Base-by-base conservation (phyloP, 148 eudicot species). In the Vaccinium darrowii region DNA sequence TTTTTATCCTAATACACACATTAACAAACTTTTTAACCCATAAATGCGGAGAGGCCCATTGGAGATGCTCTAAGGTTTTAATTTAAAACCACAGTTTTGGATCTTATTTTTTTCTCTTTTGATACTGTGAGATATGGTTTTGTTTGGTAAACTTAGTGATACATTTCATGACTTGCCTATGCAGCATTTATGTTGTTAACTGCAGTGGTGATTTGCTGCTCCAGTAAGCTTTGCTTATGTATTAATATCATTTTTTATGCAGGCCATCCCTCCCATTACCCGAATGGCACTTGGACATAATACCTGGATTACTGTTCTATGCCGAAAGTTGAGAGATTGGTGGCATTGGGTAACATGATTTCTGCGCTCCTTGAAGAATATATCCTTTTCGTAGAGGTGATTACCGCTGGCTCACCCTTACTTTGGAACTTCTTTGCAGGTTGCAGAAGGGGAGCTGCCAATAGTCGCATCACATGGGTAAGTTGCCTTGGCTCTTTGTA, bases 321-420 rank as follows among this genome's bases (percentile, higher is more conserved):
- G 99, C 91, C 88, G 98, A 91, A 97, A 97, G 85, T 86, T 97
- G 93, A 92, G 96, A 88, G 98, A 97, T 86, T 97, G 99, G 99
- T 97, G 99, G 99, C 93, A 93, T 85, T 97, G 99, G 99, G 99
- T 97, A 95, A 88, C 77, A n/a, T 47, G 51, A 52, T 71, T 57
- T 39, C 62, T 25, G 71, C 2, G 12, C 82, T 62, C 36, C 18
- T 83, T 52, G 82, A 78, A 79, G 43, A 79, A 54, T 43, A 53
- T 30, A 74, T 56, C 82, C 50, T 76, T 85, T 74, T 62, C 80
- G 53, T 82, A 82, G 50, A 78, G 27, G 67, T 84, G 77, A 79
- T 62, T 33, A 12, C 49, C 52, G 49, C 82, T 78, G 84, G 84
- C 65, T 82, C 69, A 80, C 65, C 74, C 63, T 83, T 56, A 78